Percentiles rank a stretch among this genome's conserved stretches.
These are phyloP conservation scores for Stenocarpella maydis DNA, from an alignment of 2,329 filamentous ascomycete species.

Conservation along the genomic window DNA sequence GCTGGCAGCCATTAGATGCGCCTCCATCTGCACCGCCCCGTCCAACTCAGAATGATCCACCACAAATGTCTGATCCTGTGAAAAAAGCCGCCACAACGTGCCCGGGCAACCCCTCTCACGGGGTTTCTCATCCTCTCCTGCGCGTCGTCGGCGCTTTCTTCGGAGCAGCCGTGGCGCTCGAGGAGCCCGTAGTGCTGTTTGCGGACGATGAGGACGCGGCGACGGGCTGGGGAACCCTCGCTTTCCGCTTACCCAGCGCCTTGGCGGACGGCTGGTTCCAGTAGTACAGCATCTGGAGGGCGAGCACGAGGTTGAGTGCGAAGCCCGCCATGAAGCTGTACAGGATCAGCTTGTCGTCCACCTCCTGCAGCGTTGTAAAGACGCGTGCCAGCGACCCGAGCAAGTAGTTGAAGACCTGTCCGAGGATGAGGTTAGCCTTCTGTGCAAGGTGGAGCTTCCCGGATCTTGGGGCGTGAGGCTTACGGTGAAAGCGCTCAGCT, in stretches of 20 bases:
- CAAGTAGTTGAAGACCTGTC: conserved; percentile 97
- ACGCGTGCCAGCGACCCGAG: conserved; percentile 91
- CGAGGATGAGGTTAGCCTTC: conserved; percentile 31
- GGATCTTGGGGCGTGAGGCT: conserved; percentile 47
- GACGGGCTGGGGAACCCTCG: conserved; percentile 39
- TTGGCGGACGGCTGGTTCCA: conserved; percentile 73
- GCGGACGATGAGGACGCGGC: conserved; percentile 40
- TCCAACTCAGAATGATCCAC: conserved; percentile 10
- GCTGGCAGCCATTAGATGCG: conserved; percentile 24
- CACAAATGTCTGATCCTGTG: conserved; percentile 16
- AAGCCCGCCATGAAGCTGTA: conserved; percentile 95
- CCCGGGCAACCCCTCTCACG: conserved; percentile 21
- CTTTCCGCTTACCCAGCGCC: conserved; percentile 51
- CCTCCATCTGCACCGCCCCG: conserved; percentile 8
- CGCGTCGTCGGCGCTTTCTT: conserved; percentile 53
- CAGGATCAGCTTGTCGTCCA: conserved; percentile 94
- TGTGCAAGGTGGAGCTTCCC: too few species aligned
- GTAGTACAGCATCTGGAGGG: conserved; percentile 92
- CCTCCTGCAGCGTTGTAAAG: conserved; percentile 97
- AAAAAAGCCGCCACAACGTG: background rate
- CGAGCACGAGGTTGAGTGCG: conserved; percentile 85
- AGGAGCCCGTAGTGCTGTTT: conserved; percentile 37
- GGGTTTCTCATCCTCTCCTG: conserved; percentile 46
- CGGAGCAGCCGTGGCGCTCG: conserved; percentile 38
- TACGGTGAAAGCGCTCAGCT: conserved; percentile 96